These are phyloP conservation scores for Lecanicillium sp. DNA, from an alignment of 2,329 filamentous ascomycete species.

Conservation along the genomic window DNA sequence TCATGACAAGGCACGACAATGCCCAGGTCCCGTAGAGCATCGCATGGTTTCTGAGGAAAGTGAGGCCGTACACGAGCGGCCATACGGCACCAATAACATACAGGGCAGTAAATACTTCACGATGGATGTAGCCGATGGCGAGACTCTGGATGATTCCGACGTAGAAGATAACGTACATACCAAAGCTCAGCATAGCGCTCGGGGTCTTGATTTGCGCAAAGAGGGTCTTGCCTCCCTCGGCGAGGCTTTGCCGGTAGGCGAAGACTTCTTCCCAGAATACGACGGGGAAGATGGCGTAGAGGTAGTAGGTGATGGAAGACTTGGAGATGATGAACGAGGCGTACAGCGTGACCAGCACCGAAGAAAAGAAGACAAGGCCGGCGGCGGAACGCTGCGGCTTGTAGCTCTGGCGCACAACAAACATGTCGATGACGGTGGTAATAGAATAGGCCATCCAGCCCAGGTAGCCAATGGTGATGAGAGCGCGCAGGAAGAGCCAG, in stretches of 20 bases:
- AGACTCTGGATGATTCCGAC: slow-evolving; percentile 73
- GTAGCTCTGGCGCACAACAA: slow-evolving; percentile 69
- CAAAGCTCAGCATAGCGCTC: slow-evolving; percentile 51
- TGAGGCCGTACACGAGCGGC: slow-evolving; percentile 67
- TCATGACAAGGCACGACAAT: slow-evolving; percentile 74
- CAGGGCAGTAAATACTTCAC: slow-evolving; percentile 76
- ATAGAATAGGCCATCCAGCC: slow-evolving; percentile 94
- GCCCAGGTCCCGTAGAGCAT: slow-evolving; percentile 66
- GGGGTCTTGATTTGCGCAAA: slow-evolving; percentile 62
- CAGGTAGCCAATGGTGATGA: slow-evolving; percentile 85
- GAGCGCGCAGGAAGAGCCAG: slow-evolving; percentile 86
- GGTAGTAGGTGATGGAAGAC: slow-evolving; percentile 80
- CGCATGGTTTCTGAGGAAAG: slow-evolving; percentile 63
- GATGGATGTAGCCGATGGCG: slow-evolving; percentile 85
- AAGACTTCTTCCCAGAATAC: slow-evolving; percentile 96
- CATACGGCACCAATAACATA: slow-evolving; percentile 73
- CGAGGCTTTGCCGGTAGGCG: slow-evolving; percentile 64
- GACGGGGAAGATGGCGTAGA: slow-evolving; percentile 86
- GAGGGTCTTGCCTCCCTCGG: slow-evolving; percentile 59
- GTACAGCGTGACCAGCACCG: slow-evolving; percentile 67
- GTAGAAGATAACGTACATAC: slow-evolving; percentile 60
- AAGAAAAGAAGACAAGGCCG: slow-evolving; percentile 64
- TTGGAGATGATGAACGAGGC: slow-evolving; percentile 73
- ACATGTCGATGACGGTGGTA: slow-evolving; percentile 80
- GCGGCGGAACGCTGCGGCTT: slow-evolving; percentile 55